These are phyloP conservation scores for Cytospora mali DNA, from an alignment of 2,329 filamentous ascomycete species.

Conservation along the genomic window DNA sequence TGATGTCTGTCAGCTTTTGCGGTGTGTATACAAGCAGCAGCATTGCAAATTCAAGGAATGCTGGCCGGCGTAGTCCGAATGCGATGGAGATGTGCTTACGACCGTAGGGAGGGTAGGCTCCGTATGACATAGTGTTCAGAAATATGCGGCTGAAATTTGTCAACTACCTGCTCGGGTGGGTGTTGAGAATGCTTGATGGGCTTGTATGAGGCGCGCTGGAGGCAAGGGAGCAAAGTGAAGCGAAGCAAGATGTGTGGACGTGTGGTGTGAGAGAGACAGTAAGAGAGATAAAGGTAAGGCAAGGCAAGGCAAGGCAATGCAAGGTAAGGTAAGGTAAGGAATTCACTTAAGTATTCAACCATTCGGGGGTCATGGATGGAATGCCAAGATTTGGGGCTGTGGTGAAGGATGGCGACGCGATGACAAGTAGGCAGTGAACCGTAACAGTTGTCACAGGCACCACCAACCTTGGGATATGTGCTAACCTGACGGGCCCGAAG, in stretches of 20 bases:
- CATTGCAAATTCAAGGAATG: too few relatives aligned
- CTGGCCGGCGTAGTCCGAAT: background rate
- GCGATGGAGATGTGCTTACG: conserved; percentile 35
- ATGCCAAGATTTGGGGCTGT: conserved; percentile 18
- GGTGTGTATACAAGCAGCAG: too few relatives aligned
- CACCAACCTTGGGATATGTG: too few relatives aligned
- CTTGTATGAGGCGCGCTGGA: too few relatives aligned
- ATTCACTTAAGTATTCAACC: background rate
- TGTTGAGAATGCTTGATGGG: too few relatives aligned
- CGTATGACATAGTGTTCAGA: conserved; percentile 38
- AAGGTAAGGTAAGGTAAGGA: background rate
- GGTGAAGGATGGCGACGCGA: background rate
- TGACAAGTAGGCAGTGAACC: background rate
- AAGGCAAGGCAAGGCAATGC: too few relatives aligned
- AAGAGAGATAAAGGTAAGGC: background rate
- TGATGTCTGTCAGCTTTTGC: conserved; percentile 6
- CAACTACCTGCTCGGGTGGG: too few relatives aligned
- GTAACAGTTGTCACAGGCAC: background rate
- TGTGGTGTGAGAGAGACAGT: too few relatives aligned
- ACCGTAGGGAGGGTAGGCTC: conserved; percentile 40
- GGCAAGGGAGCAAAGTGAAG: too few relatives aligned
- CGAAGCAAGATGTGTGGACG: too few relatives aligned
- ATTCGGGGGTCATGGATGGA: conserved; percentile 7
- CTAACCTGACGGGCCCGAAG: too few relatives aligned
- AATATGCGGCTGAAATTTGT: too few relatives aligned